These are phyloP conservation scores for Fusarium continuum DNA, from an alignment of 2,329 filamentous ascomycete genomes.

Conservation along the genomic window DNA sequence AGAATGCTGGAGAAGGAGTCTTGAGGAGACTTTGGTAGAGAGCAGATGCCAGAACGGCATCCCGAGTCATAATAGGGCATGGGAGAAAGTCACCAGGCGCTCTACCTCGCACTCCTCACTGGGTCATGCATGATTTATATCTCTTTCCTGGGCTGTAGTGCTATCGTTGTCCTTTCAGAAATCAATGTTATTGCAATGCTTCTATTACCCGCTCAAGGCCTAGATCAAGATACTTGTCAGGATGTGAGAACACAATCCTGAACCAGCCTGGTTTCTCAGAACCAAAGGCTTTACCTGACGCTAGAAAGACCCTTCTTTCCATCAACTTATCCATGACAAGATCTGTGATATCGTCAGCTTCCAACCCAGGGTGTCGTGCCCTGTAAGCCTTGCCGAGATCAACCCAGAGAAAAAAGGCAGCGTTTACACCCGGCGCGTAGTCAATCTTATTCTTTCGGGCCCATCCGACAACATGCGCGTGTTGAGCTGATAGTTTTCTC, in stretches of 20 bases:
- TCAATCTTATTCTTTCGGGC: conserved; percentile 53
- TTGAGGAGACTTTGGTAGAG: too few species aligned
- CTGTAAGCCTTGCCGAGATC: conserved; percentile 52
- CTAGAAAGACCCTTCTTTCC: conserved; percentile 48
- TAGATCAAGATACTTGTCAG: conserved; percentile 44
- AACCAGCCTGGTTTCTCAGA: conserved; percentile 52
- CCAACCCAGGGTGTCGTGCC: conserved; percentile 16
- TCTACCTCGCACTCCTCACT: background rate
- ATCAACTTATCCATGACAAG: conserved; percentile 45
- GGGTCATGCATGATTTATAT: background rate
- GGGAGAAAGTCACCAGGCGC: background rate
- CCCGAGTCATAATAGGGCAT: background rate
- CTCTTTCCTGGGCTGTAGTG: background rate
- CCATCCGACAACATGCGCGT: conserved; percentile 50
- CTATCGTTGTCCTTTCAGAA: background rate
- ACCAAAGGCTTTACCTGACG: conserved; percentile 50
- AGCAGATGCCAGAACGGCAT: too few species aligned
- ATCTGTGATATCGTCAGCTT: conserved; percentile 37
- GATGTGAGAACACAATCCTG: conserved; percentile 52
- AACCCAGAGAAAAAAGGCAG: conserved; percentile 65
- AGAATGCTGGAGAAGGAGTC: too few species aligned
- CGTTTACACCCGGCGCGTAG: conserved; percentile 59
- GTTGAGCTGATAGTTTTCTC: conserved; percentile 50
- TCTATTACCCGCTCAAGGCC: conserved; percentile 37
- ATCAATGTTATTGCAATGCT: conserved; percentile 16